Percentiles rank a stretch among this genome's conserved stretches.
Conservation (phyloP, 1,139 yeast genomes). For the Suzukiozyma palmioleophila region DNA sequence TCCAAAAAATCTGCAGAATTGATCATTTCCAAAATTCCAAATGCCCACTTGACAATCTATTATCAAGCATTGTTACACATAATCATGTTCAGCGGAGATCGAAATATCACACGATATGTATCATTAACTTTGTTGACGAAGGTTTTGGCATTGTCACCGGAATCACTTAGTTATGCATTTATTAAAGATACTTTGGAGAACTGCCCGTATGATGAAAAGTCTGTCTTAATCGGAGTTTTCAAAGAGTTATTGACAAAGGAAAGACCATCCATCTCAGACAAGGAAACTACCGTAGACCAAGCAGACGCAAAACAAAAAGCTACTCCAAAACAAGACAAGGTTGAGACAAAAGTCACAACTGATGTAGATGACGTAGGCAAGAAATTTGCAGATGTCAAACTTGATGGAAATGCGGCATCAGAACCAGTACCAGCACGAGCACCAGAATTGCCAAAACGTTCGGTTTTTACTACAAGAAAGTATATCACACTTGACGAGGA, state of each 20-base stretch:
- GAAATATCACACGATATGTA: conserved; percentile 21
- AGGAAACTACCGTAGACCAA: neutral
- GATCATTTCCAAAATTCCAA: conserved; percentile 31
- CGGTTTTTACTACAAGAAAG: conserved; percentile 14
- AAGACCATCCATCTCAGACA: conserved; percentile 6
- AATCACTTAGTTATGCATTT: conserved; percentile 54
- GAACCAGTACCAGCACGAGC: conserved; percentile 4
- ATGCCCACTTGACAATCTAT: conserved; percentile 25
- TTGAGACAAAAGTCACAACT: conserved; percentile 7
- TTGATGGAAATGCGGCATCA: conserved; percentile 1
- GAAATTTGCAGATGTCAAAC: neutral
- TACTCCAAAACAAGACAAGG: conserved; percentile 2
- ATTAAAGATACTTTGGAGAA: conserved; percentile 59
- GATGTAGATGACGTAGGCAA: conserved; percentile 4
- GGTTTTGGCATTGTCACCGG: conserved; percentile 53
- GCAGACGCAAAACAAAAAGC: neutral
- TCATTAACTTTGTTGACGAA: conserved; percentile 50
- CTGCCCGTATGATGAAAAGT: conserved; percentile 64
- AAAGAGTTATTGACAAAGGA: conserved; percentile 52
- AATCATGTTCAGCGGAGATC: conserved; percentile 13
- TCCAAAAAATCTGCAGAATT: conserved; percentile 19
- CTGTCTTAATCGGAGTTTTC: conserved; percentile 59
- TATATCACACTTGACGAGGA: conserved; percentile 35
- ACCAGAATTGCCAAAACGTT: conserved; percentile 19
- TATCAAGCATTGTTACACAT: conserved; percentile 31